Evolutionary conservation across 1,284 basidiomycete species (phyloP), one percentile per base, ranked within the genome.

Genomic region (Malassezia vespertilionis): DNA sequence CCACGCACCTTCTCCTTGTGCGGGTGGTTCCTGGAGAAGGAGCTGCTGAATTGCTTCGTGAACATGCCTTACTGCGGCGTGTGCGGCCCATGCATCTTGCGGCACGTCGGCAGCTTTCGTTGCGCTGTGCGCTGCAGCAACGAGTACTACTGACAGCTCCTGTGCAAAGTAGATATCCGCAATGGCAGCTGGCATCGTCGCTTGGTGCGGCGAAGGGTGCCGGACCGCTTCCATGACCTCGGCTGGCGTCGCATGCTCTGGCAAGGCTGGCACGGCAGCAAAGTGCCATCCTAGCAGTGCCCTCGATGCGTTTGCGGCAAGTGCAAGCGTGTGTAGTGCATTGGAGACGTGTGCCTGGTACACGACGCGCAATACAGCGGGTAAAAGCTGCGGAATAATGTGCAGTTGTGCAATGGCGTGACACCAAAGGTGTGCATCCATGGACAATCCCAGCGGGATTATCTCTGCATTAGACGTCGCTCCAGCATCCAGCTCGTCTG

Each of bases 361-460:
- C 17, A 42, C 20, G 18, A 32, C 33, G 26, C 10, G 9, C 17
- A 44, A 21, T 21, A 40, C 28, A 11, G 22, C 15, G 9, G 44
- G 43, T 5, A 52, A 30, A 1, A 52, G 17, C 12, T 14, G n/a
- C 23, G 38, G 44, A 14, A 40, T 14, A 5, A 23, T 18, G 12
- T 35, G 35, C 38, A 44, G 41, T 37, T 50, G 56, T 14, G 57
- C 44, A n/a, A 58, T 50, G 7, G 54, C 43, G 34, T 63, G 63
- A 54, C 57, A 65, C 36, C 60, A 60, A 17, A 54, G 47, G 38
- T 60, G 60, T 41, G 58, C 56, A 12, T 53, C 53, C 18, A 49
- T 35, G 12, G 43, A 58, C 21, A 65, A 57, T 12, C 61, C 63
- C 14, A 59, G 53, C 4, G 47, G 27, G 8, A 35, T 23, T 22